These are phyloP conservation scores for Mycena citricolor DNA, from an alignment of 1,284 basidiomycete genomes.

Conservation along the genomic window DNA sequence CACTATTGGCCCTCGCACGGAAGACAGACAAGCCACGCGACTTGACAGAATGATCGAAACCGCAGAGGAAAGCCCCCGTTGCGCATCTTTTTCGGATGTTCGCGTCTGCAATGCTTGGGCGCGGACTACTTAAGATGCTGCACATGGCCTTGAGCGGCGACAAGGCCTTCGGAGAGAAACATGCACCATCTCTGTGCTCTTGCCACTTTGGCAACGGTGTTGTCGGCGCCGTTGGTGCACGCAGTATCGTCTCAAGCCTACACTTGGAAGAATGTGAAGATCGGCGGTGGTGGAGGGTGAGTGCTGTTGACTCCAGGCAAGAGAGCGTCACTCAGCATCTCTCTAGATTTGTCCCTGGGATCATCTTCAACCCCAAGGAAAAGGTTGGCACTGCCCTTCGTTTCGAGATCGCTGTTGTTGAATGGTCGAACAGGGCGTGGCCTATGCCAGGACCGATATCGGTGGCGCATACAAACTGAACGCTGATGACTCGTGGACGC, in stretches of 20 bases:
- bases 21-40: too few relatives aligned
- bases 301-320: conserved; percentile 31
- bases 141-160: too few relatives aligned
- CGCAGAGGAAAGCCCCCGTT: too few relatives aligned
- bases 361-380: conserved; percentile 58
- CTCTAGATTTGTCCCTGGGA: conserved; percentile 32
- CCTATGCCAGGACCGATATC: conserved; percentile 66
- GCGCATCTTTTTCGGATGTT: too few relatives aligned
- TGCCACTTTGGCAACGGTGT: too few relatives aligned
- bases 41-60: too few relatives aligned
- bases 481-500: conserved; percentile 59
- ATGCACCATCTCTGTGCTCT: too few relatives aligned
- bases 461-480: conserved; percentile 66
- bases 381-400: conserved; percentile 29
- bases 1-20: too few relatives aligned
- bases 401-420: background rate
- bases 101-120: too few relatives aligned
- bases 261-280: conserved; percentile 66
- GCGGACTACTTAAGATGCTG: too few relatives aligned
- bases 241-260: conserved; percentile 49
- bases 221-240: too few relatives aligned
- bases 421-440: conserved; percentile 48
- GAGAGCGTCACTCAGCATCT: background rate
- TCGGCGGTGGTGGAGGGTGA: conserved; percentile 51
- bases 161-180: too few relatives aligned